A percentile compares a stretch with the other conserved stretches of the same genome.
Evolutionary conservation across 2,329 filamentous ascomycete species (phyloP).

Genomic region (Pezicula rhizophila): DNA sequence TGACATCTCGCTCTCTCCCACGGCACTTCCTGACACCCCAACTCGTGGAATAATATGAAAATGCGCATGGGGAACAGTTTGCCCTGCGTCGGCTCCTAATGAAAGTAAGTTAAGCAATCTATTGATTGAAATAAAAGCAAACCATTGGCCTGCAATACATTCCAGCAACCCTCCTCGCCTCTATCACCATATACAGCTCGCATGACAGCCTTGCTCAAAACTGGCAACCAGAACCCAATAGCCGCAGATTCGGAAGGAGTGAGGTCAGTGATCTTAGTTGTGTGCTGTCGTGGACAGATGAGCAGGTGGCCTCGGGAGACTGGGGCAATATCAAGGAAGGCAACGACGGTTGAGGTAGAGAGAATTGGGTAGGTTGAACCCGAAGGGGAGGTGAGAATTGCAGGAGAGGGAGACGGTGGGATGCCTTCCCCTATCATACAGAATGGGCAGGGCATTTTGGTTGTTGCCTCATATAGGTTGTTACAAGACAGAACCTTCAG

Average conservation of each 20-base stretch:
- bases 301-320: constrained; percentile 76
- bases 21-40: constrained; percentile 3
- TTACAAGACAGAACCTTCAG: too few relatives aligned
- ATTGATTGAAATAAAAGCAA: constrained; percentile 5
- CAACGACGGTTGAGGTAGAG: constrained; percentile 67
- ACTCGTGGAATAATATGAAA: constrained; percentile 80
- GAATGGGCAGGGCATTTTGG: constrained; percentile 44
- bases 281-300: constrained; percentile 69
- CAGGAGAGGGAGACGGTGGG: constrained; percentile 34
- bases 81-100: constrained; percentile 68
- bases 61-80: constrained; percentile 89
- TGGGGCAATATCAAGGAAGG: constrained; percentile 87
- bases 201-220: constrained; percentile 62
- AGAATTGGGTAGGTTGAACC: constrained; percentile 59
- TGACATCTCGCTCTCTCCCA: constrained; percentile 5
- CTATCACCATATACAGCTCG: constrained; percentile 58
- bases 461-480: not conserved
- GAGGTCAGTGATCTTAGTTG: constrained; percentile 67
- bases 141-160: constrained; percentile 90
- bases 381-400: constrained; percentile 27
- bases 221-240: constrained; percentile 60
- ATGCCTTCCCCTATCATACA: constrained; percentile 49
- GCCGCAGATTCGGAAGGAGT: constrained; percentile 53
- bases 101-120: not conserved
- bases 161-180: constrained; percentile 49